These are phyloP conservation scores for Tuber microsphaerosporum DNA, from an alignment of 495 filamentous ascomycete genomes.

Conservation along the genomic window DNA sequence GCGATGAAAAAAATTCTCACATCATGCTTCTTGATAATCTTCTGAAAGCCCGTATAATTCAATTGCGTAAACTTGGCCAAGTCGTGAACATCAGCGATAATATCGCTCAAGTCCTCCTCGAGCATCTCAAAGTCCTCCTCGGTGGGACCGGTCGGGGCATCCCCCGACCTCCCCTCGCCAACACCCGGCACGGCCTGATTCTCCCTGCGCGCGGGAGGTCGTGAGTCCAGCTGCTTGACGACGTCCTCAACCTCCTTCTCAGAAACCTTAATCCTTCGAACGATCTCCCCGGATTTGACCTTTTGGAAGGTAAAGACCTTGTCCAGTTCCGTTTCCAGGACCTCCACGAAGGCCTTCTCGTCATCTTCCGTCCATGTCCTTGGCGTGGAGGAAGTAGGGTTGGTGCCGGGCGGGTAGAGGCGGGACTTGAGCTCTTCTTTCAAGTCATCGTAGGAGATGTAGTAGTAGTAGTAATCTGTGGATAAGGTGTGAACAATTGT, in stretches of 20 bases:
- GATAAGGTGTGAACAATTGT: background rate
- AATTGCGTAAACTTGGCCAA: conserved; percentile 96
- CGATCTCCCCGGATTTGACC: conserved; percentile 89
- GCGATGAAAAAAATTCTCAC: conserved; percentile 47
- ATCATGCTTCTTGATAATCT: conserved; percentile 99
- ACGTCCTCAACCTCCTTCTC: conserved; percentile 87
- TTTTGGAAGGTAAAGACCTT: conserved; percentile 96
- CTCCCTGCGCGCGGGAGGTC: conserved; percentile 42
- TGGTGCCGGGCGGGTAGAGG: conserved; percentile 51
- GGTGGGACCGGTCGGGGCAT: conserved; percentile 51
- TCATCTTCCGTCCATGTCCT: conserved; percentile 85
- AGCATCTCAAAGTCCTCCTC: conserved; percentile 92
- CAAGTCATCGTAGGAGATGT: conserved; percentile 92
- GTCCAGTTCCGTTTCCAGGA: conserved; percentile 85
- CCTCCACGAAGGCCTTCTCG: conserved; percentile 76
- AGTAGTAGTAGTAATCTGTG: conserved; percentile 83
- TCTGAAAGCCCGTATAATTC: conserved; percentile 99
- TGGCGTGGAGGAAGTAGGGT: conserved; percentile 49
- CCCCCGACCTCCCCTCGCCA: conserved; percentile 13
- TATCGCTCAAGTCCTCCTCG: conserved; percentile 91
- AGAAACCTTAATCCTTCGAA: conserved; percentile 72
- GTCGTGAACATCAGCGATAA: conserved; percentile 98
- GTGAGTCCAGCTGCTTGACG: conserved; percentile 60
- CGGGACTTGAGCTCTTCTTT: conserved; percentile 69
- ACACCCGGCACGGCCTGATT: conserved; percentile 43